These are phyloP conservation scores for Yarrowia sp. DNA, from an alignment of 805 yeast species.

Conservation along the genomic window DNA sequence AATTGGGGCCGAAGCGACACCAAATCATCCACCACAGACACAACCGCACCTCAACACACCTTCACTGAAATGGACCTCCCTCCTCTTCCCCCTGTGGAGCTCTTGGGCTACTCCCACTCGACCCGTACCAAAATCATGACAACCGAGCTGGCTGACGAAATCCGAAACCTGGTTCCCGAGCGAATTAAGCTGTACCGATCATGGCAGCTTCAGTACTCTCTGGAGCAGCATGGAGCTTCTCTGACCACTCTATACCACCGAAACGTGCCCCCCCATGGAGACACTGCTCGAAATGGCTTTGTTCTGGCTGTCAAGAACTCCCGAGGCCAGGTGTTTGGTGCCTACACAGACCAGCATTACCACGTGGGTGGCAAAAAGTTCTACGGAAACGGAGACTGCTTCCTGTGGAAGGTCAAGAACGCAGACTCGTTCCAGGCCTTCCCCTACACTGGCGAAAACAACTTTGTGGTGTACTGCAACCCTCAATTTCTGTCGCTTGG, in stretches of 20 bases:
- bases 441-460: constrained; percentile 85
- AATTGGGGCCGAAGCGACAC: constrained; percentile 21
- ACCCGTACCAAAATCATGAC: constrained; percentile 61
- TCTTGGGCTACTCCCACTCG: constrained; percentile 58
- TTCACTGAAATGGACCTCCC: constrained; percentile 29
- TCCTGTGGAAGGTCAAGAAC: constrained; percentile 73
- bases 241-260: constrained; percentile 64
- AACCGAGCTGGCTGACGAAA: constrained; percentile 67
- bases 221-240: constrained; percentile 91
- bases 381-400: constrained; percentile 94
- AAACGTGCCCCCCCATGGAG: constrained; percentile 37
- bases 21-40: neutral
- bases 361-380: constrained; percentile 67
- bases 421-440: constrained; percentile 61
- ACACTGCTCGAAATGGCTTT: constrained; percentile 59
- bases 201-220: constrained; percentile 78
- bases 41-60: neutral
- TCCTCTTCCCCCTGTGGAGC: constrained; percentile 34
- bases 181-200: constrained; percentile 71
- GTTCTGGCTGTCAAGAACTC: constrained; percentile 69
- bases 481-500: constrained; percentile 78
- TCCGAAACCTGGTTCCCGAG: constrained; percentile 71
- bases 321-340: constrained; percentile 67
- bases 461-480: constrained; percentile 79
- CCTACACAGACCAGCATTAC: constrained; percentile 66